Evolutionary conservation across 345 rosid genomes (phyloP), one percentile per base, ranked within the genome.

Genomic region (Lepidium africanum): DNA sequence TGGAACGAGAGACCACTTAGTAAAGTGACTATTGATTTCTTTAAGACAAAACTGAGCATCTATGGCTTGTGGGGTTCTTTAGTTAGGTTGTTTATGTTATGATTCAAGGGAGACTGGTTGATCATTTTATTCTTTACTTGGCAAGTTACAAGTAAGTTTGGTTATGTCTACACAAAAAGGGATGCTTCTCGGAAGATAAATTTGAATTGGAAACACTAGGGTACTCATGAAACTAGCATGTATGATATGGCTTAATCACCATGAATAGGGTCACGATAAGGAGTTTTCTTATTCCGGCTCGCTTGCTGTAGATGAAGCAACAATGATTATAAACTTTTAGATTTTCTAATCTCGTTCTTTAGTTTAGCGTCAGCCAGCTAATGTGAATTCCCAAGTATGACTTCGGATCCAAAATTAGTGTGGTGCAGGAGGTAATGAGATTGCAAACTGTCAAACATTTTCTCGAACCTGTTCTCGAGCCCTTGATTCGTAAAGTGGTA

Each of bases 401-500:
- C 69, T 72, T 65, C 48, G 73, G 63, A 13, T 71, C 38, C 19
- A 23, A 79, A 43, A 79, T 33, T 76, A 94, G 99, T 84, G 97
- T 86, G 80, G 97, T 94, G 67, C 89, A 87, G 73, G 97, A 91
- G 72, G 96, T 86, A 68, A 86, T 94, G 84, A 86, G 83, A 80
- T 70, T 82, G 79, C 85, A 81, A 50, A 81, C 92, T 9, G 82
- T 88, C 64, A 85, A 88, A 71, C 85, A 80, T 69, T 74, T 82
- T 64, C 84, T 93, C 71, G 98, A 89, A 81, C 97, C 94, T 6
- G 81, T 83, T 84, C 78, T 93, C 41, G 98, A 90, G 83, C 99
- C 99, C 7, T 79, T 94, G 77, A 86, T 94, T 64, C 96, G 99
- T 38, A 85, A 85, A 76, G 99, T 94, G 96, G 99, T 94, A 81